phyloP scores from a whole-genome alignment of 2,329 filamentous ascomycete species.

The Aspergillus oerlinghausenensis region DNA sequence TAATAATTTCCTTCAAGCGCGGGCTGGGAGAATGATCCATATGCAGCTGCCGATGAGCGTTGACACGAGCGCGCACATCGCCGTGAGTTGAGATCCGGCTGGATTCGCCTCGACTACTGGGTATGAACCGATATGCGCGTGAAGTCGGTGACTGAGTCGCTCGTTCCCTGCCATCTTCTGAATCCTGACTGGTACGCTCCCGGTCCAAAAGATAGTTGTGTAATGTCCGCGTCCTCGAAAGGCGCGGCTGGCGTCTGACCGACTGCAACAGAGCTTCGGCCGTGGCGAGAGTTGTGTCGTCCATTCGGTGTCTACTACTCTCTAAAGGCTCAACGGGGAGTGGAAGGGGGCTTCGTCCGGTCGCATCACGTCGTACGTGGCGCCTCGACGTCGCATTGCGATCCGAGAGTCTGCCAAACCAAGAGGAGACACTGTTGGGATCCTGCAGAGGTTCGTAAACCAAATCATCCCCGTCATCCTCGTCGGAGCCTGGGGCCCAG shows the following conservation, averaged over 20 bases:
- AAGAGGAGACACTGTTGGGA: constrained; percentile 22
- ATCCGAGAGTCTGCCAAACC: constrained; percentile 25
- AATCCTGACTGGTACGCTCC: constrained; percentile 20
- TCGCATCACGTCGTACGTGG: constrained; percentile 21
- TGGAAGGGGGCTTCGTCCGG: constrained; percentile 15
- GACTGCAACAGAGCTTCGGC: constrained; percentile 40
- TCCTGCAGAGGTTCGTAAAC: constrained; percentile 27
- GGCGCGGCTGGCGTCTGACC: constrained; percentile 35
- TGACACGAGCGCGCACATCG: constrained; percentile 32
- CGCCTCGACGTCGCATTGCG: constrained; percentile 21
- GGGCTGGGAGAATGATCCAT: constrained; percentile 30
- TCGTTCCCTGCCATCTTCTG: constrained; percentile 22
- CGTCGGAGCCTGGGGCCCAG: constrained; percentile 52
- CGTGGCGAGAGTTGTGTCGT: constrained; percentile 25
- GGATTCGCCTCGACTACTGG: constrained; percentile 24
- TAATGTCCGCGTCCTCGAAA: constrained; percentile 35
- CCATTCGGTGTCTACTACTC: constrained; percentile 15
- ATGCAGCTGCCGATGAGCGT: constrained; percentile 34
- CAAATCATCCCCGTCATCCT: constrained; percentile 26
- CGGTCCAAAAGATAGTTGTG: constrained; percentile 39
- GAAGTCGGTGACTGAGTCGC: constrained; percentile 12
- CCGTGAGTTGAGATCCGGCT: constrained; percentile 27
- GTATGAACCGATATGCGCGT: constrained; percentile 31
- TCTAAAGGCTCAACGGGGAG: constrained; percentile 20
- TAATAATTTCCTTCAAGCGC: constrained; percentile 55